Base-by-base conservation (phyloP, 2,329 filamentous ascomycete species). In the Neonectria ditissima region DNA sequence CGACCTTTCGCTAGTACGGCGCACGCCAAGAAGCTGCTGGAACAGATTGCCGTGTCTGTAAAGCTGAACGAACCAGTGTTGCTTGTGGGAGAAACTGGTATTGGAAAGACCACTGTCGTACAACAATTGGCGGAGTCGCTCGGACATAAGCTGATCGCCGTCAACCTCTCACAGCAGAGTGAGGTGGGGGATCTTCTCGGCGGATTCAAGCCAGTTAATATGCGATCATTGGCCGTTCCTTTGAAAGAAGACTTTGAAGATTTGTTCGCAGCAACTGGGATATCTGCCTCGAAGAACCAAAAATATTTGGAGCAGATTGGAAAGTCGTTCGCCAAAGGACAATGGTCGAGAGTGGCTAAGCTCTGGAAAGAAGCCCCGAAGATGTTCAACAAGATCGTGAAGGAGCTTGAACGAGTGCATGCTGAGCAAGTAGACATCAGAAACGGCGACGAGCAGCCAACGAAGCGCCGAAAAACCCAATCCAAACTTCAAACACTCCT, bases 11-110 rank as follows among this genome's bases (percentile, higher is more conserved):
- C 96, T 5, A 94, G 92, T 37, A 98, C 96, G 20, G 90, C 88
- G 22, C 92, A 97, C 68, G 95, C 95, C 0, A 88, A 93, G 68
- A 88, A 91, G 65, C 84, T 97, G 13, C 86, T 99, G 54, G 97
- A 99, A 76, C 93, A 97, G 76, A 92, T 98, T 59, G 89, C 92
- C 1, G 90, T 93, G 39, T 91, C 94, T 1, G 88, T 97, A 6
- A 89, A 91, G 65, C 87, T 94, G 72, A 87, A 88, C n/a, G 96
- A 99, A 74, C 94, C 97, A 4, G 87, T 97, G 1, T 82, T 99
- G 18, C 87, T 99, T 28, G 96, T 99, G n/a, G 96, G 96, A 75
- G 96, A 99, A 81, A 99, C 96, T 8, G 96, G 96, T 82, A 97
- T 97, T 54, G 96, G 96, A 73, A 99, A 99, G 80, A 99, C 96